Evolutionary conservation across 1,139 yeast species (phyloP).

Genomic region (Saccharomyces pastorianus): DNA sequence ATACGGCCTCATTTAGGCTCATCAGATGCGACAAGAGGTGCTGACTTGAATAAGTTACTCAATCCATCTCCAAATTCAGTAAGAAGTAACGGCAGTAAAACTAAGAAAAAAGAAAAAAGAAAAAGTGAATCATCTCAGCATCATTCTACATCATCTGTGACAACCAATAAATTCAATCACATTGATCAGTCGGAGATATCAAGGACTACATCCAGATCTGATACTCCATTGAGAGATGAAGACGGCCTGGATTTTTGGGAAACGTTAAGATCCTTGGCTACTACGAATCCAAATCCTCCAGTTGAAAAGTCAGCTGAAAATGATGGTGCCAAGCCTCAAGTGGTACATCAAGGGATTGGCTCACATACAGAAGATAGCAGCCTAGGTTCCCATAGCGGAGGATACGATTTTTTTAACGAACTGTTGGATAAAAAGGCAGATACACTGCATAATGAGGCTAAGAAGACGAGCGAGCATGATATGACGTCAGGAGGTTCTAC

Average conservation of each 20-base stretch:
- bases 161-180: not conserved
- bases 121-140: constrained; percentile 5
- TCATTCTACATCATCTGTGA: not conserved
- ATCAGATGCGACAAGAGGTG: constrained; percentile 38
- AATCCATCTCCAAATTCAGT: constrained; percentile 26
- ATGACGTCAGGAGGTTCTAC: constrained; percentile 1
- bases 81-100: constrained; percentile 1
- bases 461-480: not conserved
- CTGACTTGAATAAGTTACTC: constrained; percentile 39
- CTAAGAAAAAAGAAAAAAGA: constrained; percentile 9
- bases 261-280: constrained; percentile 46
- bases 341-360: constrained; percentile 11
- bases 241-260: constrained; percentile 66
- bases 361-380: not conserved
- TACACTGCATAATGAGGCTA: not conserved
- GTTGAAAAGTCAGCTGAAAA: constrained; percentile 7
- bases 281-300: constrained; percentile 16
- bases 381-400: not conserved
- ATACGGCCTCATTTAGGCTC: constrained; percentile 62
- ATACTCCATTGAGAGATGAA: constrained; percentile 32
- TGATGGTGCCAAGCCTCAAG: not conserved
- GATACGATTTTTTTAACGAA: not conserved
- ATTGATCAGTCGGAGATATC: not conserved
- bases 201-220: constrained; percentile 7
- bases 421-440: constrained; percentile 1